Percentiles rank a stretch among this genome's conserved stretches.
Evolutionary conservation across 2,329 filamentous ascomycete species (phyloP).

Genomic region (Fusarium tjaetaba): DNA sequence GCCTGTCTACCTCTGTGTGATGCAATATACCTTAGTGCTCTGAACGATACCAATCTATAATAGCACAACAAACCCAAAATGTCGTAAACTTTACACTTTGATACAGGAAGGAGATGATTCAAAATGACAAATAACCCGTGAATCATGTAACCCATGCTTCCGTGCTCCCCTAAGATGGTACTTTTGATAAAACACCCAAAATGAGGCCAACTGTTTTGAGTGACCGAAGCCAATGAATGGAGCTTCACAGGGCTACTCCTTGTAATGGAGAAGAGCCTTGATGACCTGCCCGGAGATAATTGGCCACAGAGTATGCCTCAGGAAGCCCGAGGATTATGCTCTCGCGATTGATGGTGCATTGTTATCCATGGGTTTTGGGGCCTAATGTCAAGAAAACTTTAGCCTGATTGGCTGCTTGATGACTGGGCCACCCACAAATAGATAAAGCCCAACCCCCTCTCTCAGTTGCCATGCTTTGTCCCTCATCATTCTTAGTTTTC

Average conservation of each 20-base stretch:
- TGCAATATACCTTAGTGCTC: neutral
- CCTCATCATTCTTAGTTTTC: constrained; percentile 6
- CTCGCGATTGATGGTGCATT: neutral
- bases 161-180: neutral
- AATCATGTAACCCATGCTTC: neutral
- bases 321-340: constrained; percentile 3
- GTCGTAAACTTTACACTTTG: neutral
- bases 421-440: constrained; percentile 12
- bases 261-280: neutral
- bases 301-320: neutral
- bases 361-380: neutral
- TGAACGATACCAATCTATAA: neutral
- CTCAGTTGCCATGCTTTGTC: constrained; percentile 13
- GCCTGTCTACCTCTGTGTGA: neutral
- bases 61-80: neutral
- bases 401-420: constrained; percentile 17
- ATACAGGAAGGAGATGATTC: neutral
- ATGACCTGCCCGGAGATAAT: neutral
- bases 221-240: neutral
- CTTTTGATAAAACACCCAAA: neutral
- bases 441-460: constrained; percentile 28
- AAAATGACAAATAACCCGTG: neutral
- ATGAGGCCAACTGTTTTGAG: neutral
- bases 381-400: neutral
- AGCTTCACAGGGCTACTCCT: neutral